Evolutionary conservation across 148 eudicot species (phyloP).

Genomic region (Hydrangea macrophylla): DNA sequence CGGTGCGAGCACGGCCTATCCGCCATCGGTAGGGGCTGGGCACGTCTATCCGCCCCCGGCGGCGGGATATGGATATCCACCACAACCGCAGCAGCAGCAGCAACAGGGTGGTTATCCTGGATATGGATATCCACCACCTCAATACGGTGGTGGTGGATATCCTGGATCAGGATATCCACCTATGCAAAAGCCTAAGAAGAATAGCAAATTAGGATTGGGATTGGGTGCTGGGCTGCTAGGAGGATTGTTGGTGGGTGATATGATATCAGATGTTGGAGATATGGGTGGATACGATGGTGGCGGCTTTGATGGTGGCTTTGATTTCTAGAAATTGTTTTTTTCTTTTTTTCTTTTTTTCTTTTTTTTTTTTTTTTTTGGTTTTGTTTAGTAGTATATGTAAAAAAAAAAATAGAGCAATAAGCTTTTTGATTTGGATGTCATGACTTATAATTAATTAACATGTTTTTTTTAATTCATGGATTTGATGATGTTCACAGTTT

Average conservation of each 20-base stretch:
- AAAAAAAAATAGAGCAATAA: too few species aligned
- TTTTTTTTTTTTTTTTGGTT: too few species aligned
- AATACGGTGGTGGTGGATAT: background rate
- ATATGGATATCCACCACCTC: background rate
- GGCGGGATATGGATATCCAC: background rate
- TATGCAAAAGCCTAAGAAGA: conserved; percentile 3
- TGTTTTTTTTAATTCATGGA: too few species aligned
- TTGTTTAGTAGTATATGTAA: too few species aligned
- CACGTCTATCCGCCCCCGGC: background rate
- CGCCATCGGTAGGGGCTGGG: background rate
- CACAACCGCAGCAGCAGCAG: too few species aligned
- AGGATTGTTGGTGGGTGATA: conserved; percentile 13
- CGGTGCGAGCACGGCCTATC: background rate
- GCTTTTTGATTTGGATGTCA: too few species aligned
- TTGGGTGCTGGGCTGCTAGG: conserved; percentile 16
- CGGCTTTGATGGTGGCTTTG: conserved; percentile 11
- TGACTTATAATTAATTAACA: too few species aligned
- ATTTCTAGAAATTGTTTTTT: conserved; percentile 1
- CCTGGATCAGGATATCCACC: conserved; percentile 1
- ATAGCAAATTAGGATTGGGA: conserved; percentile 7
- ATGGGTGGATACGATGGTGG: conserved; percentile 6
- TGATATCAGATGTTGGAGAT: conserved; percentile 11
- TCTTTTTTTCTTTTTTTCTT: too few species aligned
- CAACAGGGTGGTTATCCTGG: conserved; percentile 7
- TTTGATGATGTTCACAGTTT: too few species aligned